Evolutionary conservation across 2,329 filamentous ascomycete species (phyloP).

Genomic region (Nemania sp.): DNA sequence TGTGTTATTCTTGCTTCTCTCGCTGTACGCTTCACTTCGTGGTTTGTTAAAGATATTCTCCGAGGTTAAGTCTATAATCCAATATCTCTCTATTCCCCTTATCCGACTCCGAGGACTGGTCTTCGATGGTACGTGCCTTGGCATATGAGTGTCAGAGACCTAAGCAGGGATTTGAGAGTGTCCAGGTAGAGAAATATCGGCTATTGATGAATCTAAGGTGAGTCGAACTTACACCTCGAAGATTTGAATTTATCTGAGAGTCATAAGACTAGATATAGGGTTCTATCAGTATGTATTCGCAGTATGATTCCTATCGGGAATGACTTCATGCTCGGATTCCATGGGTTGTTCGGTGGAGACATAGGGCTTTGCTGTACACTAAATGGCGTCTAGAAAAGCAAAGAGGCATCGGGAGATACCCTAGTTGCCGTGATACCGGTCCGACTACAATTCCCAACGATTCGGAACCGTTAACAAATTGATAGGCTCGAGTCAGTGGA

Average conservation of each 20-base stretch:
- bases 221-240: neutral
- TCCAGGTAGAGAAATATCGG: neutral
- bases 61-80: neutral
- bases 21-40: neutral
- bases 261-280: neutral
- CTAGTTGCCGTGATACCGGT: constrained; percentile 10
- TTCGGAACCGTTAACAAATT: neutral
- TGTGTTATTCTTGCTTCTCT: constrained; percentile 6
- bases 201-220: constrained; percentile 1
- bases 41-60: neutral
- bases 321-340: neutral
- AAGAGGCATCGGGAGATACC: neutral
- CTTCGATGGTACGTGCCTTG: neutral
- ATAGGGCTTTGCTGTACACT: neutral
- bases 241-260: neutral
- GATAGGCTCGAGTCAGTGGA: neutral
- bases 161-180: neutral
- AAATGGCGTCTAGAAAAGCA: neutral
- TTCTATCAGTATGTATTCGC: neutral
- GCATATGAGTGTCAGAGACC: neutral
- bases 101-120: neutral
- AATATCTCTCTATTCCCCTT: neutral
- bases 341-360: neutral
- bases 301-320: neutral
- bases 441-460: neutral